Conservation (phyloP, 2,329 filamentous ascomycete species). For the Colletotrichum sp. region DNA sequence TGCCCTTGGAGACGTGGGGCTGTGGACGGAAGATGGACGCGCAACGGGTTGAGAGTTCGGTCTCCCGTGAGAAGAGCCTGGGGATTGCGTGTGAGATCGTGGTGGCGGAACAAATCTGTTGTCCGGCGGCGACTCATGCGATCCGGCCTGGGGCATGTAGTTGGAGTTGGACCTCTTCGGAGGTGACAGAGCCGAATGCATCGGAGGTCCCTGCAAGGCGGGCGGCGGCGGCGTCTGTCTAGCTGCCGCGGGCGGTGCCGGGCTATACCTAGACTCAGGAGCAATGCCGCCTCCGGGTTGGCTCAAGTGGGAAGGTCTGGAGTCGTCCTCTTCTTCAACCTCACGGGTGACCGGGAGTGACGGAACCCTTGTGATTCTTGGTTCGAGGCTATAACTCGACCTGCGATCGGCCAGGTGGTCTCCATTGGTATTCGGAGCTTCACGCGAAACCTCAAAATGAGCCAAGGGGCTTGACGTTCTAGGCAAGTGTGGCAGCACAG, state of each 20-base stretch:
- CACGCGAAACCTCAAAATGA: slow-evolving; percentile 59
- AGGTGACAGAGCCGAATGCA: slow-evolving; percentile 55
- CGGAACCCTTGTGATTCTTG: slow-evolving; percentile 57
- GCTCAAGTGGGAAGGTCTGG: background rate
- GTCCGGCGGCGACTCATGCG: slow-evolving; percentile 28
- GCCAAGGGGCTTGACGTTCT: slow-evolving; percentile 70
- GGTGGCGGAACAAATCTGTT: slow-evolving; percentile 59
- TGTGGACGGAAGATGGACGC: slow-evolving; percentile 60
- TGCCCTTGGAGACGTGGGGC: slow-evolving; percentile 42
- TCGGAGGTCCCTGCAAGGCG: slow-evolving; percentile 35
- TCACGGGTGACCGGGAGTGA: slow-evolving; percentile 67
- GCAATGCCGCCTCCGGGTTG: slow-evolving; percentile 22
- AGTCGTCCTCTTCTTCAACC: slow-evolving; percentile 62
- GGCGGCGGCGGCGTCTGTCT: slow-evolving; percentile 60
- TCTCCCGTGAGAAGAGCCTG: slow-evolving; percentile 50
- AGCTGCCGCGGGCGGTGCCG: slow-evolving; percentile 33
- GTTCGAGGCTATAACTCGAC: slow-evolving; percentile 59
- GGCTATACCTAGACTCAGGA: slow-evolving; percentile 42
- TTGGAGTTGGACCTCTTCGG: slow-evolving; percentile 58
- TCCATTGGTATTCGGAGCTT: slow-evolving; percentile 33
- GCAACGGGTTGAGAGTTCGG: slow-evolving; percentile 48
- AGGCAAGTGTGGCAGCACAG: slow-evolving; percentile 62
- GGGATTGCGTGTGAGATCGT: slow-evolving; percentile 68
- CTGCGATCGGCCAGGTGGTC: slow-evolving; percentile 55
- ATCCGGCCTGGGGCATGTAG: slow-evolving; percentile 49